These are phyloP conservation scores for Dipteronia dyeriana DNA, from an alignment of 345 rosid species.

Conservation along the genomic window DNA sequence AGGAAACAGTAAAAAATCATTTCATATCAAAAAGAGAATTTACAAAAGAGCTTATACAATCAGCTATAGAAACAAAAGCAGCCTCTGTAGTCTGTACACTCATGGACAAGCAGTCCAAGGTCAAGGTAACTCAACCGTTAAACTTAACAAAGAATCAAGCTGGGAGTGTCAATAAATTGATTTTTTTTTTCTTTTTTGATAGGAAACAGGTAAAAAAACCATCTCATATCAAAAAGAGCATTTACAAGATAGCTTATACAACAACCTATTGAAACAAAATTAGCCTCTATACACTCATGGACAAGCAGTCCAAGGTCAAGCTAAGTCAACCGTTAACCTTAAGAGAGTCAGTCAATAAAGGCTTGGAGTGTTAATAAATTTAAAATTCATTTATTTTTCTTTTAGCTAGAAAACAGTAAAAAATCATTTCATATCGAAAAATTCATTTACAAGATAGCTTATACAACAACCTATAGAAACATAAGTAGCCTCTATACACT, in stretches of 20 bases:
- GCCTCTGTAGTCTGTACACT: background rate
- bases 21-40: background rate
- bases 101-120: background rate
- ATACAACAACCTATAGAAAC: background rate
- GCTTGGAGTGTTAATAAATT: background rate
- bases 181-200: too few species aligned
- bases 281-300: background rate
- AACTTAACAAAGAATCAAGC: background rate
- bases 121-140: background rate
- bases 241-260: background rate
- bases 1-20: background rate
- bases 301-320: background rate
- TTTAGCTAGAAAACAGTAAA: too few species aligned
- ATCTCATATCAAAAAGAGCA: background rate
- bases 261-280: background rate
- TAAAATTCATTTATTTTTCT: too few species aligned
- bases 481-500: background rate
- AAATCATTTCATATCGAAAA: background rate
- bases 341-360: background rate
- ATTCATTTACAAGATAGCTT: background rate
- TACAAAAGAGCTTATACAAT: background rate
- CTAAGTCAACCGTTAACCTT: background rate
- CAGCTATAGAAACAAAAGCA: background rate
- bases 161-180: background rate
- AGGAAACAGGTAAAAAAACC: background rate